These are phyloP conservation scores for Sideroxylon spinosum DNA, from an alignment of 179 eudicot genomes.

Conservation along the genomic window DNA sequence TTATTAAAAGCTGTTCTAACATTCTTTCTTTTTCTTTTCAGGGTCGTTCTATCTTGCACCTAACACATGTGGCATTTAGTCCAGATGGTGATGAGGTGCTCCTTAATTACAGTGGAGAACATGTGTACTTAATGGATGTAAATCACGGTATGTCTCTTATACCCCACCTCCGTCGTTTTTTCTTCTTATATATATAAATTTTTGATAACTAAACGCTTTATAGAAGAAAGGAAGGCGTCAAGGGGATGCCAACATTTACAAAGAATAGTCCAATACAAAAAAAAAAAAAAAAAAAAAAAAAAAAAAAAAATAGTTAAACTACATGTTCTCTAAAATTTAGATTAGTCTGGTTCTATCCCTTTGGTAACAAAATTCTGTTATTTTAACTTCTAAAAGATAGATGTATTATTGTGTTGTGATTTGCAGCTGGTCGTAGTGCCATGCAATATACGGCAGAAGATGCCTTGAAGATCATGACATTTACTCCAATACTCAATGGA, in stretches of 20 bases:
- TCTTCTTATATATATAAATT: too few species aligned
- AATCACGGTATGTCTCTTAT: conserved; percentile 48
- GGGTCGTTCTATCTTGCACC: conserved; percentile 76
- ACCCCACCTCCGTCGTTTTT: not conserved
- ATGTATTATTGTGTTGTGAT: conserved; percentile 5
- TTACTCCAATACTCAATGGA: conserved; percentile 45
- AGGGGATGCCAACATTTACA: too few species aligned
- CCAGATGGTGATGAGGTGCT: conserved; percentile 88
- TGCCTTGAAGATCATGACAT: conserved; percentile 46
- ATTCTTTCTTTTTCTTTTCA: conserved; percentile 28
- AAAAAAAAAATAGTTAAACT: too few species aligned
- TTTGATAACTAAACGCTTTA: too few species aligned
- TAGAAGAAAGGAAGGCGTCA: too few species aligned
- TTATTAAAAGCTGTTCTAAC: not conserved
- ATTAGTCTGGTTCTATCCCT: too few species aligned
- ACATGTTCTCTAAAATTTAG: too few species aligned
- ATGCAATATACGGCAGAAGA: conserved; percentile 69
- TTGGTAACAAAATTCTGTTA: not conserved
- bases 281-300: too few species aligned
- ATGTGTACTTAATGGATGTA: conserved; percentile 88
- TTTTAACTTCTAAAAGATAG: not conserved
- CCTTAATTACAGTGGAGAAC: conserved; percentile 87
- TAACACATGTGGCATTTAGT: conserved; percentile 92
- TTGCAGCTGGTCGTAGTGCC: conserved; percentile 49
- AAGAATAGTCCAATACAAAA: too few species aligned